These are phyloP conservation scores for Thelephora terrestris DNA, from an alignment of 1,284 basidiomycete species.

Conservation along the genomic window DNA sequence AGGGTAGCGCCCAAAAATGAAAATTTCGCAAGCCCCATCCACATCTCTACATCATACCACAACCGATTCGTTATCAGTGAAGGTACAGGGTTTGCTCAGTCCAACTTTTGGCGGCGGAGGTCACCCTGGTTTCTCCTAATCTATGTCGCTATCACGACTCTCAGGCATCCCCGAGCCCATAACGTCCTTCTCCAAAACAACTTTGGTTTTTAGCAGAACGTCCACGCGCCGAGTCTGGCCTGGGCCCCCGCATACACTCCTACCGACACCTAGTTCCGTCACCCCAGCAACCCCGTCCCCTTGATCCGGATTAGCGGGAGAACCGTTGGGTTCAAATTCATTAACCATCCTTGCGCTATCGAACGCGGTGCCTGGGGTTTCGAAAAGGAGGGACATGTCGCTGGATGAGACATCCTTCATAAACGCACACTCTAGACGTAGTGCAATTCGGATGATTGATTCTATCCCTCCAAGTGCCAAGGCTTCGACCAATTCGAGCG, in stretches of 20 bases:
- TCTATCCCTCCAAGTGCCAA: neutral
- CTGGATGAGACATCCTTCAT: neutral
- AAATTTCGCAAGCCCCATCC: too few species aligned
- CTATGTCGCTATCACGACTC: too few species aligned
- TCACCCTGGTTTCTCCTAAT: slow-evolving; percentile 3
- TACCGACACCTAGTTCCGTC: too few species aligned
- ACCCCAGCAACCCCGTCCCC: neutral
- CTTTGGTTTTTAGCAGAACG: neutral
- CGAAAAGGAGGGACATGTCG: neutral
- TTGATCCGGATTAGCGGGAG: neutral
- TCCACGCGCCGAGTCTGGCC: neutral
- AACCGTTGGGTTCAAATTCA: neutral
- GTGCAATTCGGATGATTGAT: neutral
- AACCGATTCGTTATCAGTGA: slow-evolving; percentile 13
- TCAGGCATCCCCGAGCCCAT: too few species aligned
- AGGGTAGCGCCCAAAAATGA: too few species aligned
- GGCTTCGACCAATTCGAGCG: neutral
- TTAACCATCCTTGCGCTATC: neutral
- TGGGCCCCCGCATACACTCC: neutral
- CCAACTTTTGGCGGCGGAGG: slow-evolving; percentile 13
- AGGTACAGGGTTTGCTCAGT: slow-evolving; percentile 16
- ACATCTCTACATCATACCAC: slow-evolving; percentile 15
- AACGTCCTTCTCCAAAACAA: neutral
- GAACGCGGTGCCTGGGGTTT: neutral
- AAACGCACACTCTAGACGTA: neutral